These are phyloP conservation scores for Fistulifera pelliculosa DNA, from an alignment of 108 stramenopile species.

Conservation along the genomic window DNA sequence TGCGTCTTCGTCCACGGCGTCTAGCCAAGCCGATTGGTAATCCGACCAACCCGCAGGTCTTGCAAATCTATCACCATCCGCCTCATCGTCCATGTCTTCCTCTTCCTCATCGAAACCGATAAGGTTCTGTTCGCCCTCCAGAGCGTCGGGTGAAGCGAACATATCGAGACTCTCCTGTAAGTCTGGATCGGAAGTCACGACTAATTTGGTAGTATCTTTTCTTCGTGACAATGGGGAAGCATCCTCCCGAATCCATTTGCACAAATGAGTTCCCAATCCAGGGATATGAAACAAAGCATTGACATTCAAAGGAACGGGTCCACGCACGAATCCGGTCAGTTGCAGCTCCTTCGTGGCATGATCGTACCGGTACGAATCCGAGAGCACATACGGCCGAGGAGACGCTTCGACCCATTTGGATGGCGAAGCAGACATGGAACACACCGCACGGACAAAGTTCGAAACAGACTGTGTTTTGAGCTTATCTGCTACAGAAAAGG, in stretches of 20 bases:
- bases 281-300: conserved; percentile 83
- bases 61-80: conserved; percentile 45
- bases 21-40: conserved; percentile 95
- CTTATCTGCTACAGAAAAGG: conserved; percentile 4
- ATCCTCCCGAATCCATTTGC: conserved; percentile 30
- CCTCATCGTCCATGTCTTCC: conserved; percentile 25
- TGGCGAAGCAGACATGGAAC: conserved; percentile 59
- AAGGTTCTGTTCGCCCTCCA: conserved; percentile 98
- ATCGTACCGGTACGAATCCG: conserved; percentile 57
- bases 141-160: conserved; percentile 87
- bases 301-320: conserved; percentile 73
- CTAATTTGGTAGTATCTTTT: conserved; percentile 10
- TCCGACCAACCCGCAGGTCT: conserved; percentile 90
- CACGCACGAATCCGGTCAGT: conserved; percentile 88
- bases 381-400: conserved; percentile 62
- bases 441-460: conserved; percentile 49
- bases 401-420: conserved; percentile 67
- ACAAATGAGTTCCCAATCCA: conserved; percentile 84
- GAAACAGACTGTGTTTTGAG: conserved; percentile 7
- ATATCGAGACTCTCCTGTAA: conserved; percentile 68
- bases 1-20: conserved; percentile 71
- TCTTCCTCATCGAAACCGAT: conserved; percentile 91
- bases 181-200: conserved; percentile 33
- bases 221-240: conserved; percentile 25
- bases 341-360: conserved; percentile 39